A percentile compares a stretch with the other conserved stretches of the same genome.
Evolutionary conservation across 441 rosid genomes (phyloP).

Genomic region (Arabidopsis hybrid): DNA sequence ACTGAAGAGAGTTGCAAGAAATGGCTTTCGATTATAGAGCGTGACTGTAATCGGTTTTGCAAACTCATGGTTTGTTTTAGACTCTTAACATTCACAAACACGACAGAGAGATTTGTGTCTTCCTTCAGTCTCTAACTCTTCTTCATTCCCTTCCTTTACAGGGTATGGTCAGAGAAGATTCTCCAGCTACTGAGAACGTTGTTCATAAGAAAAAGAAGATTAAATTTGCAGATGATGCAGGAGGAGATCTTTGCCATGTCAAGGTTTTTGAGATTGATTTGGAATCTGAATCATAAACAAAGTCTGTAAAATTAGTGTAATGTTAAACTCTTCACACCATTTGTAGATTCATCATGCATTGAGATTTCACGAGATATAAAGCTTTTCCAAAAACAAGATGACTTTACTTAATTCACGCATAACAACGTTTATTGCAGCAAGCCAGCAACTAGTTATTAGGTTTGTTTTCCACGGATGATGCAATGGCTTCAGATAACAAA

Average conservation of each 20-base stretch:
- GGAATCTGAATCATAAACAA: constrained; percentile 36
- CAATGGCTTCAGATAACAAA: too few relatives aligned
- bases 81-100: constrained; percentile 9
- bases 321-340: not conserved
- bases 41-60: constrained; percentile 89
- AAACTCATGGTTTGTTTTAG: constrained; percentile 82
- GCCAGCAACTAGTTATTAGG: too few relatives aligned
- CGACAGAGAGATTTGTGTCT: not conserved
- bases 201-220: constrained; percentile 68
- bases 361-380: not conserved
- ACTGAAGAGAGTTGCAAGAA: constrained; percentile 67
- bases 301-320: not conserved
- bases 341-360: constrained; percentile 9
- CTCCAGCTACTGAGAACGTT: constrained; percentile 42
- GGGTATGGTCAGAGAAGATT: constrained; percentile 58
- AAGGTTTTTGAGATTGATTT: constrained; percentile 63
- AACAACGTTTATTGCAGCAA: constrained; percentile 8
- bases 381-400: not conserved
- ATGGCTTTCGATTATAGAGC: constrained; percentile 72
- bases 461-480: too few relatives aligned
- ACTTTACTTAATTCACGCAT: not conserved
- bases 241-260: constrained; percentile 80
- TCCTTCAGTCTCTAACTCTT: constrained; percentile 1
- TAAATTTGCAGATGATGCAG: constrained; percentile 88
- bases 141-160: constrained; percentile 42